These are phyloP conservation scores for Fusarium longipes DNA, from an alignment of 2,329 filamentous ascomycete genomes.

Conservation along the genomic window DNA sequence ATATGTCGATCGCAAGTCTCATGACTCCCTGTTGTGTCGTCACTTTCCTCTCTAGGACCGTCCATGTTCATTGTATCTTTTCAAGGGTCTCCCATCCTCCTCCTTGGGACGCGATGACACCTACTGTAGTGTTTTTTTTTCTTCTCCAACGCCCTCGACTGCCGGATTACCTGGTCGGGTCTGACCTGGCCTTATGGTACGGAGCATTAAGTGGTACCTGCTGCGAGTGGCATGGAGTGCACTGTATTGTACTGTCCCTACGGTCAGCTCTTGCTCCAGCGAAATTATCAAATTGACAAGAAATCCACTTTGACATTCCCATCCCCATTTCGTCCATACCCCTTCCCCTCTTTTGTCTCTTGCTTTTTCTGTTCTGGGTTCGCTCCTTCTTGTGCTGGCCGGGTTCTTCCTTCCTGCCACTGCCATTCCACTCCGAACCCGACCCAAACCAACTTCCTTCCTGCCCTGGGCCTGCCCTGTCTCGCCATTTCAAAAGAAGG, in stretches of 20 bases:
- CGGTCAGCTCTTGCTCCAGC: slow-evolving; percentile 13
- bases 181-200: slow-evolving; percentile 1
- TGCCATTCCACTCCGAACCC: slow-evolving; percentile 19
- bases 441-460: slow-evolving; percentile 9
- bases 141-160: slow-evolving; percentile 5
- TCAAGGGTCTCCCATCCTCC: slow-evolving; percentile 32
- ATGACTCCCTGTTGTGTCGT: slow-evolving; percentile 43
- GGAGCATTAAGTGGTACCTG: slow-evolving; percentile 28
- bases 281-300: slow-evolving; percentile 42
- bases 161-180: slow-evolving; percentile 18
- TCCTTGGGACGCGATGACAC: slow-evolving; percentile 11
- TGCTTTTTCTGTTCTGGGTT: slow-evolving; percentile 32
- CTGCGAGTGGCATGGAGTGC: slow-evolving; percentile 10
- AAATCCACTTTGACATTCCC: slow-evolving; percentile 43
- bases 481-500: slow-evolving; percentile 29
- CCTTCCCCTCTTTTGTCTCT: slow-evolving; percentile 29
- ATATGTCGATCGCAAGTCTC: slow-evolving; percentile 35
- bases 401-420: slow-evolving; percentile 35
- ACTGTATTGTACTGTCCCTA: slow-evolving; percentile 29
- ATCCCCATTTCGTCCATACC: slow-evolving; percentile 32
- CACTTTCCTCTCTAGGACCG: slow-evolving; percentile 39
- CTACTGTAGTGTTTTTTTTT: slow-evolving; percentile 3
- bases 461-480: slow-evolving; percentile 22
- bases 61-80: slow-evolving; percentile 20
- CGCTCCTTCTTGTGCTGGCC: slow-evolving; percentile 30